These are phyloP conservation scores for Colletotrichum musicola DNA, from an alignment of 2,329 filamentous ascomycete genomes.

Conservation along the genomic window DNA sequence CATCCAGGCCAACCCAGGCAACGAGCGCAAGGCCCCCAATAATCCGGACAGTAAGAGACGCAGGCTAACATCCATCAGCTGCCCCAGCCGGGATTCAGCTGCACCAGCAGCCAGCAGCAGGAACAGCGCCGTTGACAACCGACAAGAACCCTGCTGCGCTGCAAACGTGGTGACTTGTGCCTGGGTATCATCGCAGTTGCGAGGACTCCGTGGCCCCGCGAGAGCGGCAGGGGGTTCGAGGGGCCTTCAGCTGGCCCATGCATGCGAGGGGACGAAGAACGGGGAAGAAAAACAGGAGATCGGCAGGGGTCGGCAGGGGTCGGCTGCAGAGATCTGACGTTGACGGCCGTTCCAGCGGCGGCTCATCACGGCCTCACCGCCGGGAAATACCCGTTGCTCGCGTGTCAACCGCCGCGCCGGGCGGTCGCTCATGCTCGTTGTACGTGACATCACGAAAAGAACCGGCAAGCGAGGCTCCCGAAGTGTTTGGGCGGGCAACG, in stretches of 20 bases:
- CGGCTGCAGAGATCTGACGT: slow-evolving; percentile 31
- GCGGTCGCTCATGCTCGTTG: no score
- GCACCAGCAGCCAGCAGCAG: no score
- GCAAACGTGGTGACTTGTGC: slow-evolving; percentile 26
- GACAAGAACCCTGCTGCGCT: slow-evolving; percentile 11
- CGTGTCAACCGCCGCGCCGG: background rate
- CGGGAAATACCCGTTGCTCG: background rate
- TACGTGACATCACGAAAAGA: no score
- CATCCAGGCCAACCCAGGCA: background rate
- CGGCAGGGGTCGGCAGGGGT: slow-evolving; percentile 32
- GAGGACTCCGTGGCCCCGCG: slow-evolving; percentile 23
- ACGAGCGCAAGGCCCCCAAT: background rate
- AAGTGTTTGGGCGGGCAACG: no score
- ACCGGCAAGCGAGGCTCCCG: no score
- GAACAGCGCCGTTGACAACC: slow-evolving; percentile 3
- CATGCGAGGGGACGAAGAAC: slow-evolving; percentile 13
- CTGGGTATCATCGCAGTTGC: slow-evolving; percentile 18
- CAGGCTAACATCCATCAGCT: no score
- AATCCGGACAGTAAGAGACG: background rate
- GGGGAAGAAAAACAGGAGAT: slow-evolving; percentile 19
- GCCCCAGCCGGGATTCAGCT: background rate
- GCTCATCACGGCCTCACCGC: slow-evolving; percentile 21
- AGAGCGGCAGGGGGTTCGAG: background rate
- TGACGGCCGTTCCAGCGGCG: slow-evolving; percentile 6
- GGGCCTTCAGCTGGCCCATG: slow-evolving; percentile 30